Evolutionary conservation across 345 rosid genomes (phyloP).

Genomic region (Angophora floribunda): DNA sequence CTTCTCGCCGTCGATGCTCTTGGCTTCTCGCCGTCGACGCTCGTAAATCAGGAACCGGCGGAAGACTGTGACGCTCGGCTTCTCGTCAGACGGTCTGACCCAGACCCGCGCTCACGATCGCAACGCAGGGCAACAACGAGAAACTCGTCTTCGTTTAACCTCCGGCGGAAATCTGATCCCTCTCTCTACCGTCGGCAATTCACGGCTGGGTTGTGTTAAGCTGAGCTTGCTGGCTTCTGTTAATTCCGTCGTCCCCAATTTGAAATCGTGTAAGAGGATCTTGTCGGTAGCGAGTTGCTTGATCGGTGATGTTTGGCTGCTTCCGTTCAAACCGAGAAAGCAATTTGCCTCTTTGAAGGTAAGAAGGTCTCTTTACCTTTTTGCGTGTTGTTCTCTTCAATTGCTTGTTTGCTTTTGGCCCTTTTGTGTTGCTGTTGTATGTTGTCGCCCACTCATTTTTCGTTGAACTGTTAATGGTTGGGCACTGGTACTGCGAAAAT

Average conservation of each 20-base stretch:
- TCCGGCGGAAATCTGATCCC: no score
- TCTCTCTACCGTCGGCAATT: no score
- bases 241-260: not conserved
- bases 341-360: constrained; percentile 43
- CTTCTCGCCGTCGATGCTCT: no score
- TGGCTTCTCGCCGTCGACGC: no score
- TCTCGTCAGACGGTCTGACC: no score
- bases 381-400: not conserved
- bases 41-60: no score
- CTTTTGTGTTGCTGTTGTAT: not conserved
- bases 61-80: no score
- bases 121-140: no score
- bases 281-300: not conserved
- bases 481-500: not conserved
- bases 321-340: constrained; percentile 17
- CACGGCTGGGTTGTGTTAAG: no score
- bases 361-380: not conserved
- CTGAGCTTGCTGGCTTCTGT: no score
- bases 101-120: no score
- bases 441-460: not conserved
- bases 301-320: constrained; percentile 7
- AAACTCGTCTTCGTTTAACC: no score
- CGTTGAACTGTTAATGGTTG: not conserved
- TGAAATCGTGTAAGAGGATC: not conserved
- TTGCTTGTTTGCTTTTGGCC: not conserved